Evolutionary conservation across 2,329 filamentous ascomycete species (phyloP).

Genomic region (Pezicula radicicola): DNA sequence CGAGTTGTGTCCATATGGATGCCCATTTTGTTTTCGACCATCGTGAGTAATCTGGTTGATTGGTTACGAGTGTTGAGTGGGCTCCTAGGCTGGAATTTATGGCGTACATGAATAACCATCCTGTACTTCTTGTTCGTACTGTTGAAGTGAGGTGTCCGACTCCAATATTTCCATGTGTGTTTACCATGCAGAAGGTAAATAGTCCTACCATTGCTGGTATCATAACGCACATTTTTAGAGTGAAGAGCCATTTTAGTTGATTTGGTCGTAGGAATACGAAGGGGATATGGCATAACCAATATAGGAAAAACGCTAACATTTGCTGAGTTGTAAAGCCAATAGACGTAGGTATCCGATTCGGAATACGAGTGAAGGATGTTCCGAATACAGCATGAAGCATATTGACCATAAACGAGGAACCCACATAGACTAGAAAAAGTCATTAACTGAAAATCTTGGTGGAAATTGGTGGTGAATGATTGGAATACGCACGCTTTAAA

Average conservation of each 20-base stretch:
- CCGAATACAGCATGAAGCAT: conserved; percentile 30
- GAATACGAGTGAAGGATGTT: conserved; percentile 27
- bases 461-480: not conserved
- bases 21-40: conserved; percentile 31
- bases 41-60: conserved; percentile 37
- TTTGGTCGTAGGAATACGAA: conserved; percentile 19
- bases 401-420: conserved; percentile 26
- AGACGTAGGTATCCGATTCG: conserved; percentile 25
- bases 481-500: conserved; percentile 60
- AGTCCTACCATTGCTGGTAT: conserved; percentile 29
- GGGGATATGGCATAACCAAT: conserved; percentile 34
- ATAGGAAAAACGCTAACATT: conserved; percentile 34
- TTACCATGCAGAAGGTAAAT: conserved; percentile 33
- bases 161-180: conserved; percentile 28
- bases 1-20: conserved; percentile 34
- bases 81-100: conserved; percentile 30
- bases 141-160: conserved; percentile 11
- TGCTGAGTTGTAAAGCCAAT: conserved; percentile 30
- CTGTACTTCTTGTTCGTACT: not conserved
- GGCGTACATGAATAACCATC: conserved; percentile 29
- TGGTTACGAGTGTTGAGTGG: conserved; percentile 30
- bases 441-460: not conserved
- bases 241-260: conserved; percentile 37
- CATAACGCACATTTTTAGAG: conserved; percentile 35
- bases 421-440: conserved; percentile 19